A percentile compares a stretch with the other conserved stretches of the same genome.
Evolutionary conservation across 2,329 filamentous ascomycete species (phyloP).

Genomic region (Cercospora janseana): DNA sequence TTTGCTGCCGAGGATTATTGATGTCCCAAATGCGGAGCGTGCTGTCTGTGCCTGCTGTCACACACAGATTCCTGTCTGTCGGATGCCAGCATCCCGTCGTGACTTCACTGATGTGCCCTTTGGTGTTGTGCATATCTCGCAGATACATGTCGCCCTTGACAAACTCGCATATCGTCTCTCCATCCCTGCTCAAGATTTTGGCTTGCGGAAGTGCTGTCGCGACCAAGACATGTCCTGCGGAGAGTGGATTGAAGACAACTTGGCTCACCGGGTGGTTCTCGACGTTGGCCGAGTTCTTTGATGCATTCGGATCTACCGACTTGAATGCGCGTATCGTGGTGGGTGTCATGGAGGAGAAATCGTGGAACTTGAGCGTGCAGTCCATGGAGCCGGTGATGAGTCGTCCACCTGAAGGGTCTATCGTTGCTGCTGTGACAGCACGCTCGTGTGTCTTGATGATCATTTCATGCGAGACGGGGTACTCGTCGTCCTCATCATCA

Average conservation of each 20-base stretch:
- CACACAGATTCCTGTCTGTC: slow-evolving; percentile 75
- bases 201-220: slow-evolving; percentile 87
- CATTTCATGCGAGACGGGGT: slow-evolving; percentile 88
- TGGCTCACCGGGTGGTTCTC: slow-evolving; percentile 89
- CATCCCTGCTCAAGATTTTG: slow-evolving; percentile 84
- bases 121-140: slow-evolving; percentile 95
- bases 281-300: slow-evolving; percentile 67
- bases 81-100: slow-evolving; percentile 91
- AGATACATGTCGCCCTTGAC: slow-evolving; percentile 98
- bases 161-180: slow-evolving; percentile 80
- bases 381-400: slow-evolving; percentile 89
- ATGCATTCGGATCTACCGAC: slow-evolving; percentile 79
- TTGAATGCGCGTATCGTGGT: slow-evolving; percentile 93
- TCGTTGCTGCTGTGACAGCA: slow-evolving; percentile 76
- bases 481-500: slow-evolving; percentile 77
- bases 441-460: slow-evolving; percentile 89
- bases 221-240: slow-evolving; percentile 78
- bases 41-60: slow-evolving; percentile 91
- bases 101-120: slow-evolving; percentile 90
- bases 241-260: slow-evolving; percentile 79
- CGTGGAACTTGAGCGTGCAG: slow-evolving; percentile 87
- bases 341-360: slow-evolving; percentile 93
- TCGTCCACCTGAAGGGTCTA: slow-evolving; percentile 81
- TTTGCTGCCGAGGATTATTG: slow-evolving; percentile 84
- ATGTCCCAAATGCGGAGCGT: slow-evolving; percentile 96